Evolutionary conservation across 1,139 yeast genomes (phyloP), one percentile per base, ranked within the genome.

Genomic region (Scheffersomyces titani): DNA sequence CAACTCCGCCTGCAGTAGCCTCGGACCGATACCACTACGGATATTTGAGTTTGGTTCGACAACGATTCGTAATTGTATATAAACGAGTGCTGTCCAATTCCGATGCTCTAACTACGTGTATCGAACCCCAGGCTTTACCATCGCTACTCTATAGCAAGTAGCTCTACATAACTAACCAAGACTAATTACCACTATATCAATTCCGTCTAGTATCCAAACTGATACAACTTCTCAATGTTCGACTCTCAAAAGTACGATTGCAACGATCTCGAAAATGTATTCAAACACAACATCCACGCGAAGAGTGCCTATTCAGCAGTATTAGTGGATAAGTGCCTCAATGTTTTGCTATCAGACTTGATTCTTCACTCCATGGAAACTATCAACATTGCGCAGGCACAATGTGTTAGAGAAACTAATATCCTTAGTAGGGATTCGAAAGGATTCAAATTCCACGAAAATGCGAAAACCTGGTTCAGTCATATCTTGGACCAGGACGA

Each of bases 331-430:
- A 50, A 50, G 52, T 18, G 52, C 47, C 52, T 50, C 46, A 24
- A 50, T 22, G 45, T 50, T 6, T 19, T 50, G 18, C 36, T 44
- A 19, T 20, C 52, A n/a, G 52, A 50, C 45, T 36, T 50, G 20
- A 40, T 50, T 24, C 48, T 36, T 18, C 46, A 36, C 21, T 36
- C 44, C 22, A 50, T 50, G 19, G 52, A 50, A 20, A 63, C 44
- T 11, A 50, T 50, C 48, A 50, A 24, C 21, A n/a, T 36, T 16
- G 46, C 46, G 19, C 52, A 50, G 36, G 24, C 24, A 20, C 46
- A 40, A 36, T 30, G 19, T 11, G 24, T 16, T 3, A 16, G 47
- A 11, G 45, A 40, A 13, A 50, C 52, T 5, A 50, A 50, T 40
- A 50, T 50, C 18, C 24, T 50, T 18, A 20, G 46, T 16, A 24